A percentile compares a stretch with the other conserved stretches of the same genome.
phyloP scores from a whole-genome alignment of 2,329 filamentous ascomycete species.

The Aspergillus costaricaensis region DNA sequence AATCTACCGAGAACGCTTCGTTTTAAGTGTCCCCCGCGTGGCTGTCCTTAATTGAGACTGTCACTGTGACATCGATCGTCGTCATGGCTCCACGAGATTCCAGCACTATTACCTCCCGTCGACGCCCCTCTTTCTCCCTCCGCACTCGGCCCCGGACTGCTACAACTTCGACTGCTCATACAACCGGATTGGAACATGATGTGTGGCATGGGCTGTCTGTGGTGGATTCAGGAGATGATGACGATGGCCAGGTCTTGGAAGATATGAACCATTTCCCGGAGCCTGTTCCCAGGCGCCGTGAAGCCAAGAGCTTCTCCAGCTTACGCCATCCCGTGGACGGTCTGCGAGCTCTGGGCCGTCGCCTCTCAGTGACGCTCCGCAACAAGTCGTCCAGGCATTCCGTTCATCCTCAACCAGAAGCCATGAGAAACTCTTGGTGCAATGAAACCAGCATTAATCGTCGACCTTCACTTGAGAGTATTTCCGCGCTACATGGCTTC shows the following conservation, averaged over 20 bases:
- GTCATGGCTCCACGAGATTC: conserved; percentile 38
- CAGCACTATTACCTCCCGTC: conserved; percentile 30
- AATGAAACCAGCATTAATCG: conserved; percentile 36
- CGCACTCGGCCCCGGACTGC: conserved; percentile 42
- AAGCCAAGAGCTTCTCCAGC: conserved; percentile 46
- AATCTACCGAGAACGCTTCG: conserved; percentile 7
- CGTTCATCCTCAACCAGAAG: conserved; percentile 21
- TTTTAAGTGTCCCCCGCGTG: conserved; percentile 1
- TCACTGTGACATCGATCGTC: conserved; percentile 12
- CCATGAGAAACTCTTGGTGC: conserved; percentile 26
- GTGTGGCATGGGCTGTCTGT: conserved; percentile 28
- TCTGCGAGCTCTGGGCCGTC: conserved; percentile 43
- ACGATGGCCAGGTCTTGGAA: conserved; percentile 32
- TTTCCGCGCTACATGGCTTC: conserved; percentile 37
- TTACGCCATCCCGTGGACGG: conserved; percentile 46
- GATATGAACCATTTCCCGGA: conserved; percentile 37
- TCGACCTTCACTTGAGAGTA: conserved; percentile 39
- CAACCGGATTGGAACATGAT: conserved; percentile 25
- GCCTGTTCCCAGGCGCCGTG: conserved; percentile 34
- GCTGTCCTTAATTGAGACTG: conserved; percentile 8
- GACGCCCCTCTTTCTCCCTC: conserved; percentile 43
- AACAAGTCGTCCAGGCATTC: conserved; percentile 39
- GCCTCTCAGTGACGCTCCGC: conserved; percentile 44
- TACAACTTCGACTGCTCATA: conserved; percentile 24
- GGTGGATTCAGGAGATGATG: conserved; percentile 26